Evolutionary conservation across 805 yeast species (phyloP).

Genomic region (Starmerella ratchasimensis): DNA sequence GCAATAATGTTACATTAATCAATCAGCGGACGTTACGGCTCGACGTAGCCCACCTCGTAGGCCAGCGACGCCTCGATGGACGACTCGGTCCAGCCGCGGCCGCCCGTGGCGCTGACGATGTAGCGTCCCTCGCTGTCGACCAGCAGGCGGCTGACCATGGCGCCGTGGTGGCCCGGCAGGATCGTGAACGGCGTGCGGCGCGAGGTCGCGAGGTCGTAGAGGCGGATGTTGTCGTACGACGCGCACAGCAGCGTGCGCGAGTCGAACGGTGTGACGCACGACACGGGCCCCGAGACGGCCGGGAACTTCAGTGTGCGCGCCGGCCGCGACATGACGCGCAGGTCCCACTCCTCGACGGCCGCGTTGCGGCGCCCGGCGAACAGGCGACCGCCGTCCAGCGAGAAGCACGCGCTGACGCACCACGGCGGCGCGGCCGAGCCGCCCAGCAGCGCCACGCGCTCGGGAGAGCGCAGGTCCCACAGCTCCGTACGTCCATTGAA

Average conservation of each 20-base stretch:
- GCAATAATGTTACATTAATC: too few species aligned
- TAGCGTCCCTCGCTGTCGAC: conserved; percentile 82
- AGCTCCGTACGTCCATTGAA: conserved; percentile 69
- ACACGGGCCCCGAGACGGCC: conserved; percentile 77
- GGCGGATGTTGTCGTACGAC: conserved; percentile 74
- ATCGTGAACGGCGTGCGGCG: conserved; percentile 60
- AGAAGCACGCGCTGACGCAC: conserved; percentile 80
- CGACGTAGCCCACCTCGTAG: conserved; percentile 43
- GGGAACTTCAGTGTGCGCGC: conserved; percentile 60
- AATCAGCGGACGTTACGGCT: background rate
- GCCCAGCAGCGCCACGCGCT: conserved; percentile 37
- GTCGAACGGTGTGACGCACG: conserved; percentile 63
- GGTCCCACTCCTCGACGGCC: conserved; percentile 46
- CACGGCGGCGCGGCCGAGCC: conserved; percentile 76
- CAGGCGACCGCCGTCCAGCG: conserved; percentile 61
- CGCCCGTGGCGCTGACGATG: conserved; percentile 84
- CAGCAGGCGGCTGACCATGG: conserved; percentile 58
- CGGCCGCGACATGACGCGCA: conserved; percentile 33
- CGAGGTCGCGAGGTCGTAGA: conserved; percentile 52
- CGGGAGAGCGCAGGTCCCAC: conserved; percentile 59
- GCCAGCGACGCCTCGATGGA: conserved; percentile 49
- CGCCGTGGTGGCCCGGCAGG: conserved; percentile 95
- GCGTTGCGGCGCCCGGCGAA: conserved; percentile 86
- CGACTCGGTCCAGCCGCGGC: conserved; percentile 85
- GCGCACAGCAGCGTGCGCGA: conserved; percentile 71